A percentile compares a stretch with the other conserved stretches of the same genome.
Evolutionary conservation across 1,284 basidiomycete genomes (phyloP).

Genomic region (Ceratobasidium sp.): DNA sequence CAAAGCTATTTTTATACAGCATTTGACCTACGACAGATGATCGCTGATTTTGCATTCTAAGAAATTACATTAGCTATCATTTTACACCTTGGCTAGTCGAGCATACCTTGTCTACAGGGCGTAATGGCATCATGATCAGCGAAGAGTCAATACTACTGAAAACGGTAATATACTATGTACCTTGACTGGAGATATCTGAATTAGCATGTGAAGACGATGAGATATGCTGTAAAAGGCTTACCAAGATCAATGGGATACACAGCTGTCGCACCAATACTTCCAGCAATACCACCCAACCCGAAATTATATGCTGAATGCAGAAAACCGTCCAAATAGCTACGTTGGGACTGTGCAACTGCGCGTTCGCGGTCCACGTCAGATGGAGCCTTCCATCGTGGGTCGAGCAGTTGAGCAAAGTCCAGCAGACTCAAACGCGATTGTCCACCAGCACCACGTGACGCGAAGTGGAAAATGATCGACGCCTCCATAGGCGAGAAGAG

Average conservation of each 20-base stretch:
- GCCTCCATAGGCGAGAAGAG: slow-evolving; percentile 97
- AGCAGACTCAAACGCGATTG: slow-evolving; percentile 78
- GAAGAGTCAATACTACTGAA: neutral
- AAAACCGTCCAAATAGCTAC: slow-evolving; percentile 66
- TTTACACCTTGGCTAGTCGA: neutral
- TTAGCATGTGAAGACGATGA: neutral
- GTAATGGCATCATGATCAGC: neutral
- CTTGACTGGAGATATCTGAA: slow-evolving; percentile 67
- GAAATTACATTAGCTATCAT: neutral
- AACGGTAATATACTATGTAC: slow-evolving; percentile 58
- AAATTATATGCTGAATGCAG: slow-evolving; percentile 87
- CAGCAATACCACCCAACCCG: slow-evolving; percentile 90
- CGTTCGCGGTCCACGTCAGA: slow-evolving; percentile 62
- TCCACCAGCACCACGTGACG: slow-evolving; percentile 77
- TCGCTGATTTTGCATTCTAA: slow-evolving; percentile 95
- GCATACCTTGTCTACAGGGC: slow-evolving; percentile 72
- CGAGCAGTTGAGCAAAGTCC: slow-evolving; percentile 91
- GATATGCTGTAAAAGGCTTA: slow-evolving; percentile 60
- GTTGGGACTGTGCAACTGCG: neutral
- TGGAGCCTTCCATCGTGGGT: slow-evolving; percentile 85
- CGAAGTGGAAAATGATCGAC: slow-evolving; percentile 96
- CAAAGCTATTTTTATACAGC: slow-evolving; percentile 93
- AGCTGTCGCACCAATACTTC: slow-evolving; percentile 91
- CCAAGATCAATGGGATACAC: slow-evolving; percentile 96
- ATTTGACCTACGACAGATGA: slow-evolving; percentile 94